Conservation (phyloP, 768 basidiomycete genomes). For the Boletus eberwhitei region DNA sequence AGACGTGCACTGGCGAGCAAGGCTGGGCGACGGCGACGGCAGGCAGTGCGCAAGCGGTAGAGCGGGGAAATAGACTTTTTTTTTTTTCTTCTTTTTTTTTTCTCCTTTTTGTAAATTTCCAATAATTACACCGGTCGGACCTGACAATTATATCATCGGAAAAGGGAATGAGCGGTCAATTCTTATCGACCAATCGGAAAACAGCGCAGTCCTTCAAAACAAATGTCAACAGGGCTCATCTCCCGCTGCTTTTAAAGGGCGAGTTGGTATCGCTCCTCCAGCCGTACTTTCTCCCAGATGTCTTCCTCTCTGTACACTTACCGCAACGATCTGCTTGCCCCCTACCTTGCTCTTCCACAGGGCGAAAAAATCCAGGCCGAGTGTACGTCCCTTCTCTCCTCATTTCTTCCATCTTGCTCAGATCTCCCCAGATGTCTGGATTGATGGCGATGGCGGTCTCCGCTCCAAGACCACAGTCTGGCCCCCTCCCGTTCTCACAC, state of each 20-base stretch:
- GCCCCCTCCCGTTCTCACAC: constrained; percentile 8
- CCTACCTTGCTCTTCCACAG: constrained; percentile 86
- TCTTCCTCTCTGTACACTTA: constrained; percentile 41
- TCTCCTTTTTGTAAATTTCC: too few species aligned
- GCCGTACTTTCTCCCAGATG: constrained; percentile 11
- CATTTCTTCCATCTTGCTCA: constrained; percentile 3
- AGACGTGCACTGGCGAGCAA: constrained; percentile 43
- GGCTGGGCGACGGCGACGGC: constrained; percentile 64
- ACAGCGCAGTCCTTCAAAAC: constrained; percentile 16
- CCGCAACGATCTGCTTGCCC: constrained; percentile 83
- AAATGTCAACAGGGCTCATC: constrained; percentile 23
- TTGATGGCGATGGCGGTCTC: constrained; percentile 91
- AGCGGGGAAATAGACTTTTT: constrained; percentile 19
- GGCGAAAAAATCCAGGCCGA: constrained; percentile 94
- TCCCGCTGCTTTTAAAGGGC: constrained; percentile 27
- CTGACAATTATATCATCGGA: neutral
- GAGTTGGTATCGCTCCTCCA: neutral
- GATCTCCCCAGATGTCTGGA: constrained; percentile 80
- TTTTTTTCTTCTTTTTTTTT: neutral
- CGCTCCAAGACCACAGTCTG: constrained; percentile 94
- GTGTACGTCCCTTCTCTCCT: constrained; percentile 46
- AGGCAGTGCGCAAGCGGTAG: constrained; percentile 46
- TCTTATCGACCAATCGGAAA: constrained; percentile 33
- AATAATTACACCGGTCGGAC: neutral
- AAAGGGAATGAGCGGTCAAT: neutral